phyloP scores from a whole-genome alignment of 345 rosid genomes.

The Citrus medica region DNA sequence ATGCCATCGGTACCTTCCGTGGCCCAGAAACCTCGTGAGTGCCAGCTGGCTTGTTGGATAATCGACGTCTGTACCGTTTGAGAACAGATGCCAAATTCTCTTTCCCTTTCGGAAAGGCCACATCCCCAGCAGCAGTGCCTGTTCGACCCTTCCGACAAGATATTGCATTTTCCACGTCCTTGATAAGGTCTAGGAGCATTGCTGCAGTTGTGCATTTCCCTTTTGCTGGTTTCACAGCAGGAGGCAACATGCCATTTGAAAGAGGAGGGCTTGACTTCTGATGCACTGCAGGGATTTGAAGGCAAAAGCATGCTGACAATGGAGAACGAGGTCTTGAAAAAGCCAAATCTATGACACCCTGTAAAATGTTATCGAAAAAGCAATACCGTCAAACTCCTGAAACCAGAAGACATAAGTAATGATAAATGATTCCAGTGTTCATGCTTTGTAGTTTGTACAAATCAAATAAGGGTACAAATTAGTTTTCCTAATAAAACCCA shows the following conservation, averaged over 20 bases:
- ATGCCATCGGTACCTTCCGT: slow-evolving; percentile 31
- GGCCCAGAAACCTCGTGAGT: slow-evolving; percentile 37
- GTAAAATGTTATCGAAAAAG: slow-evolving; percentile 14
- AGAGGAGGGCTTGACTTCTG: slow-evolving; percentile 57
- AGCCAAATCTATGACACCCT: slow-evolving; percentile 88
- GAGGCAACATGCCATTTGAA: slow-evolving; percentile 73
- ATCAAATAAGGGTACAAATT: neutral
- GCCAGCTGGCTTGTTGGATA: slow-evolving; percentile 49
- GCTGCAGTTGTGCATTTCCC: slow-evolving; percentile 79
- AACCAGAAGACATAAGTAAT: neutral
- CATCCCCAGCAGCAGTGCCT: slow-evolving; percentile 97
- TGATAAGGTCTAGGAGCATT: slow-evolving; percentile 65
- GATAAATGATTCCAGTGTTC: neutral
- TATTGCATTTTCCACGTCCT: slow-evolving; percentile 90
- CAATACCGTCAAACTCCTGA: neutral
- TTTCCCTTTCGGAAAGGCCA: slow-evolving; percentile 92
- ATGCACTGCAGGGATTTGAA: slow-evolving; percentile 49
- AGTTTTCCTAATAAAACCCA: neutral
- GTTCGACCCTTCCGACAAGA: slow-evolving; percentile 85
- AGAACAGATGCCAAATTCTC: slow-evolving; percentile 96
- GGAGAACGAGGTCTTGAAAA: slow-evolving; percentile 75
- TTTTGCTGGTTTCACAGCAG: slow-evolving; percentile 61
- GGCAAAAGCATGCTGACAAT: slow-evolving; percentile 81
- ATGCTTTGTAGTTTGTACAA: neutral
- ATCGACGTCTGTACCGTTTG: slow-evolving; percentile 87